phyloP scores from a whole-genome alignment of 495 filamentous ascomycete genomes.

The Aspergillus cavernicola region DNA sequence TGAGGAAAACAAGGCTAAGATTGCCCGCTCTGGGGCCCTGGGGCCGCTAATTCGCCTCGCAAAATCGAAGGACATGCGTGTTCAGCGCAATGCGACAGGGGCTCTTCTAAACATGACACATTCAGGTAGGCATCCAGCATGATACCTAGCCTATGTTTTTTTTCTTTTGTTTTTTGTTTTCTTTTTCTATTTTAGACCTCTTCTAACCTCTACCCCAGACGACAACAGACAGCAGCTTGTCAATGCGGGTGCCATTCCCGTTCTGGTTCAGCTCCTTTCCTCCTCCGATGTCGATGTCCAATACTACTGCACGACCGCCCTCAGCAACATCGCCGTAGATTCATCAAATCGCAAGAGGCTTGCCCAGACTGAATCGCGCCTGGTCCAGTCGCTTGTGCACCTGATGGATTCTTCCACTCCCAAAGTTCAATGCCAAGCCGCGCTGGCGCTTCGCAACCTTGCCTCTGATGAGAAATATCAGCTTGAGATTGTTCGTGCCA shows the following conservation, averaged over 20 bases:
- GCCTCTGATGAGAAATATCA: slow-evolving; percentile 99
- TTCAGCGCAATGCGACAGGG: slow-evolving; percentile 95
- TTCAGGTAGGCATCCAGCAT: slow-evolving; percentile 62
- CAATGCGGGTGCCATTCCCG: slow-evolving; percentile 92
- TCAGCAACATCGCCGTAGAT: slow-evolving; percentile 98
- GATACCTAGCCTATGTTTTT: too few relatives aligned
- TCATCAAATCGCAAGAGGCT: slow-evolving; percentile 83
- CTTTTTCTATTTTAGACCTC: not conserved
- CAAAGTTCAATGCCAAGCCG: slow-evolving; percentile 97
- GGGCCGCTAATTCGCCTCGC: slow-evolving; percentile 86
- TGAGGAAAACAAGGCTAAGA: slow-evolving; percentile 98
- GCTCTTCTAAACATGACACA: slow-evolving; percentile 98
- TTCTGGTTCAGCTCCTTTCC: slow-evolving; percentile 88
- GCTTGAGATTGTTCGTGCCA: slow-evolving; percentile 88
- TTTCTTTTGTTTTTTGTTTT: too few relatives aligned
- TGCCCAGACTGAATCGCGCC: slow-evolving; percentile 79
- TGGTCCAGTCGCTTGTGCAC: slow-evolving; percentile 90
- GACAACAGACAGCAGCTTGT: slow-evolving; percentile 97
- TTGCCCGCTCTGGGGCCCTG: slow-evolving; percentile 90
- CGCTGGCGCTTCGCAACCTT: slow-evolving; percentile 87
- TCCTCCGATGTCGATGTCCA: slow-evolving; percentile 95
- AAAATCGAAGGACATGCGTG: slow-evolving; percentile 97
- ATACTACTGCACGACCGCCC: slow-evolving; percentile 97
- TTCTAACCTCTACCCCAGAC: slow-evolving; percentile 51
- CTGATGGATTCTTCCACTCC: slow-evolving; percentile 96